Conservation (phyloP, 345 rosid genomes). For the Arabis alpina region DNA sequence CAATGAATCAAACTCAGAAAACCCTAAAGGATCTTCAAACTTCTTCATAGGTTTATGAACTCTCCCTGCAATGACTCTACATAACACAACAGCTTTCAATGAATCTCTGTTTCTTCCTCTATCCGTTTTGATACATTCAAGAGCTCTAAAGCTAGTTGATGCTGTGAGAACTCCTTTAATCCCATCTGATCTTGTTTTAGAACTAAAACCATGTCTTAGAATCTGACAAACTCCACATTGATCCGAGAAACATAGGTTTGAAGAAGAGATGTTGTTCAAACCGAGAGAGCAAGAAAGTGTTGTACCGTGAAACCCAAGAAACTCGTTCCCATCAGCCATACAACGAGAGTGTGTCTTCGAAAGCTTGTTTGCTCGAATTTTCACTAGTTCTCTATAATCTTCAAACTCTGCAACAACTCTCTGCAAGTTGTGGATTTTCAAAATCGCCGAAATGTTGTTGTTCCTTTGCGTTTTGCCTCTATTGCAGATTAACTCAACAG, state of each 20-base stretch:
- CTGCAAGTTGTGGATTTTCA: constrained; percentile 66
- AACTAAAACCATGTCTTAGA: constrained; percentile 57
- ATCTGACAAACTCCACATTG: constrained; percentile 61
- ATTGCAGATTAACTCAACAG: constrained; percentile 70
- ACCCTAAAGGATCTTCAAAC: constrained; percentile 44
- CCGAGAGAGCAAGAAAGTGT: constrained; percentile 58
- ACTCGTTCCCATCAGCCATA: constrained; percentile 80
- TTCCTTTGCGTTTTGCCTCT: constrained; percentile 40
- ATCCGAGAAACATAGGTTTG: constrained; percentile 50
- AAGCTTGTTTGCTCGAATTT: constrained; percentile 56
- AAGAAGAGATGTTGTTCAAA: constrained; percentile 40
- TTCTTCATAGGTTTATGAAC: constrained; percentile 55
- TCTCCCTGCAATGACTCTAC: constrained; percentile 80
- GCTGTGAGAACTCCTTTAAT: constrained; percentile 55
- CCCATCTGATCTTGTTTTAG: constrained; percentile 37
- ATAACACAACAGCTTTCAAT: constrained; percentile 53
- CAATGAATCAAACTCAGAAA: constrained; percentile 66
- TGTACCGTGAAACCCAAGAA: constrained; percentile 66
- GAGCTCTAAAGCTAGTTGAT: constrained; percentile 56
- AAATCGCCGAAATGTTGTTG: constrained; percentile 42
- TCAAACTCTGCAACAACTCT: constrained; percentile 59
- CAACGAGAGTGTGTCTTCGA: constrained; percentile 64
- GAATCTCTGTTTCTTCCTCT: constrained; percentile 11
- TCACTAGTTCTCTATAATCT: constrained; percentile 64
- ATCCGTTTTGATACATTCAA: constrained; percentile 44